Conservation (phyloP, 768 basidiomycete species). For the Lepiota brunneoincarnata region DNA sequence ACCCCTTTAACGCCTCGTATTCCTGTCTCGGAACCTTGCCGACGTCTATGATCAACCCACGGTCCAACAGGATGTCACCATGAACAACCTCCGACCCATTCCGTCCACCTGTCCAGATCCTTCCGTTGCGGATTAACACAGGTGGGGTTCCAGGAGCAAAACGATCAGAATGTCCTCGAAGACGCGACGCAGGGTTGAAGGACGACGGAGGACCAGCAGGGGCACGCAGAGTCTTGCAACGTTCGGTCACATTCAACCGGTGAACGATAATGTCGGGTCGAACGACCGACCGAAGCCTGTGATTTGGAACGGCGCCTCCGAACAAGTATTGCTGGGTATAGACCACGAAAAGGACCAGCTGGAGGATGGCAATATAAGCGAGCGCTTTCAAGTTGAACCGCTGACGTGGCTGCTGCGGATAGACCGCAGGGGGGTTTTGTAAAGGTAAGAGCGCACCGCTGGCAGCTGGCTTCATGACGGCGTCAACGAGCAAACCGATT, state of each 20-base stretch:
- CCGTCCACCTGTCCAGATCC: slow-evolving; percentile 72
- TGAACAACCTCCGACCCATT: slow-evolving; percentile 54
- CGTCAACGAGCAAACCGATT: neutral
- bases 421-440: neutral
- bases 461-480: neutral
- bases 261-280: slow-evolving; percentile 4
- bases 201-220: slow-evolving; percentile 24
- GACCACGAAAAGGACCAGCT: neutral
- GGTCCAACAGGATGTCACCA: slow-evolving; percentile 62
- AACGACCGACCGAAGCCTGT: neutral
- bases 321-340: neutral
- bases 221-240: slow-evolving; percentile 17
- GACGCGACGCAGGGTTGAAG: slow-evolving; percentile 17
- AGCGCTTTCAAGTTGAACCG: neutral
- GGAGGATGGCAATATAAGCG: neutral
- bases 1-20: slow-evolving; percentile 8
- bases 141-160: slow-evolving; percentile 51
- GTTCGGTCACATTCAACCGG: slow-evolving; percentile 4
- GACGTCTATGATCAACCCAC: slow-evolving; percentile 60
- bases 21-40: slow-evolving; percentile 32
- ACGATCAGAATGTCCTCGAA: slow-evolving; percentile 45
- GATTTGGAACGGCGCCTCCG: neutral
- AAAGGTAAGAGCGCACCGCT: neutral
- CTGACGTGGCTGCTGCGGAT: neutral
- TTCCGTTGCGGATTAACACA: slow-evolving; percentile 63